Percentiles rank a stretch among this genome's conserved stretches.
Conservation (phyloP, 257 asterid genomes). For the Osmanthus fragrans region DNA sequence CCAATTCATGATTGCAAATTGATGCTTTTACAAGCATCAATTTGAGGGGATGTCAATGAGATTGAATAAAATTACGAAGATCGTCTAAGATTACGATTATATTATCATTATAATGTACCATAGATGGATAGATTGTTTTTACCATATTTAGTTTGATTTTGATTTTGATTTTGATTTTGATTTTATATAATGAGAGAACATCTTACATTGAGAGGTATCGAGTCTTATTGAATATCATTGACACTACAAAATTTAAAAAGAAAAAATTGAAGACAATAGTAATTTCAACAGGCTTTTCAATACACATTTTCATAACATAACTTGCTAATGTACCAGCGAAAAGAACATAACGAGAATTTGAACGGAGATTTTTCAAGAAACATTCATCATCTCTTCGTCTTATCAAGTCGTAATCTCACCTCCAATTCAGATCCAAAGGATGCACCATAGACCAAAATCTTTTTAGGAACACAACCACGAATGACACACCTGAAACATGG, state of each 20-base stretch:
- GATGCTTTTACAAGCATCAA: too few relatives aligned
- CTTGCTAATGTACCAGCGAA: not conserved
- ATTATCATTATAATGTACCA: too few relatives aligned
- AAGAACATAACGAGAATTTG: not conserved
- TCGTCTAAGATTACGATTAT: too few relatives aligned
- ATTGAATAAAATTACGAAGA: too few relatives aligned
- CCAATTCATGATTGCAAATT: too few relatives aligned
- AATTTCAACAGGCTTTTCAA: not conserved
- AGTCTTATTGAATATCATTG: too few relatives aligned
- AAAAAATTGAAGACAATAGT: not conserved
- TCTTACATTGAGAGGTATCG: too few relatives aligned
- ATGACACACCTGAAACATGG: constrained; percentile 76
- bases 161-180: too few relatives aligned
- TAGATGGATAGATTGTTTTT: too few relatives aligned
- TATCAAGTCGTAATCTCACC: constrained; percentile 40
- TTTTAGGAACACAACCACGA: constrained; percentile 99
- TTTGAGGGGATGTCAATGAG: too few relatives aligned
- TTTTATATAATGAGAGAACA: too few relatives aligned
- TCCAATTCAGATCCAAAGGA: constrained; percentile 92
- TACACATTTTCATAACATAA: not conserved
- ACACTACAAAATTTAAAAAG: not conserved
- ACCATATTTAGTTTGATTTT: too few relatives aligned
- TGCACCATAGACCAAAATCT: constrained; percentile 98
- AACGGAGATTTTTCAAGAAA: not conserved
- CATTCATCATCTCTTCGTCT: not conserved